phyloP scores from a whole-genome alignment of 768 basidiomycete species.

The Phanerodontia chrysosporium region DNA sequence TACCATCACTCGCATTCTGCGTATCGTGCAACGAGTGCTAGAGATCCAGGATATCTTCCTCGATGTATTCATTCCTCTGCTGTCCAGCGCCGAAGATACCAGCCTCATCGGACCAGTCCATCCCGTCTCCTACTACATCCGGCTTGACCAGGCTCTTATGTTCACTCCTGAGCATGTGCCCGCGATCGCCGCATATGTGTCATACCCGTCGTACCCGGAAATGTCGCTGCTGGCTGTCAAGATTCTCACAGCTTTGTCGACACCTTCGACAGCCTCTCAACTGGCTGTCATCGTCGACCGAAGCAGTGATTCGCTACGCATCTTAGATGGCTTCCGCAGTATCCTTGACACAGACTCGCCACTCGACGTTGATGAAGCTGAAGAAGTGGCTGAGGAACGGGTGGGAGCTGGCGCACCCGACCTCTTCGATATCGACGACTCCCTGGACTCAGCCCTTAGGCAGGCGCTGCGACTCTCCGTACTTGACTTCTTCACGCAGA shows the following conservation, averaged over 20 bases:
- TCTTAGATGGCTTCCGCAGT: slow-evolving; percentile 72
- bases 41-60: slow-evolving; percentile 88
- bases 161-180: slow-evolving; percentile 71
- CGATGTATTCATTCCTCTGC: slow-evolving; percentile 78
- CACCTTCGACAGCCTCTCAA: slow-evolving; percentile 63
- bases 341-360: slow-evolving; percentile 58
- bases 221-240: slow-evolving; percentile 74
- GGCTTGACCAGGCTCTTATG: slow-evolving; percentile 71
- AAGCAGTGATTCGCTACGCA: slow-evolving; percentile 80
- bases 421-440: slow-evolving; percentile 38
- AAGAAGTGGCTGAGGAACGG: slow-evolving; percentile 52
- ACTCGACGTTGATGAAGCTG: slow-evolving; percentile 57
- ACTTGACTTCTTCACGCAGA: slow-evolving; percentile 77
- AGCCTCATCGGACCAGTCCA: slow-evolving; percentile 51
- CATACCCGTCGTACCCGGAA: slow-evolving; percentile 67
- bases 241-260: slow-evolving; percentile 64
- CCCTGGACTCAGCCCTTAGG: slow-evolving; percentile 31
- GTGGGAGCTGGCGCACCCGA: slow-evolving; percentile 76
- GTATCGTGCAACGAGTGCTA: slow-evolving; percentile 76
- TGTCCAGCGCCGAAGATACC: slow-evolving; percentile 60
- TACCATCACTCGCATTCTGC: slow-evolving; percentile 75
- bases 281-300: slow-evolving; percentile 76
- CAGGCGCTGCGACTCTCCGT: slow-evolving; percentile 74
- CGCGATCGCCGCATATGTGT: slow-evolving; percentile 77
- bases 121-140: slow-evolving; percentile 65